phyloP scores from a whole-genome alignment of 2,329 filamentous ascomycete species.

The Ophiocordyceps robertsii region DNA sequence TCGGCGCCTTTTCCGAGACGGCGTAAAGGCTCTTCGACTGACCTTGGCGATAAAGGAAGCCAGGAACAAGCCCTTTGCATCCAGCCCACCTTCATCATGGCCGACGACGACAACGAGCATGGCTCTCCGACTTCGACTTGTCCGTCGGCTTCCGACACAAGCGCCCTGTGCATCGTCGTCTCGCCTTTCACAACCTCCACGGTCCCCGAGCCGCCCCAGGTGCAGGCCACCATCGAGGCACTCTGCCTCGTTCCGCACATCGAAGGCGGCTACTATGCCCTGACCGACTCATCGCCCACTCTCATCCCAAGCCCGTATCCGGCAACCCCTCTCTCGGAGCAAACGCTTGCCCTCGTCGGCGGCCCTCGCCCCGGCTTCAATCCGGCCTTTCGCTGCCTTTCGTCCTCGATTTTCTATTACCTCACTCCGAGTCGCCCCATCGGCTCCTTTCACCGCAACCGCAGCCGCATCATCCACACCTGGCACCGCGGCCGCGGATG shows the following conservation, averaged over 20 bases:
- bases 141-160: background rate
- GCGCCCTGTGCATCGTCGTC: background rate
- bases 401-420: constrained; percentile 52
- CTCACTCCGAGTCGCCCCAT: constrained; percentile 40
- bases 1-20: too few relatives aligned
- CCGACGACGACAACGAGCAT: background rate
- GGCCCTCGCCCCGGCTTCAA: constrained; percentile 21
- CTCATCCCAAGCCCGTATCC: constrained; percentile 36
- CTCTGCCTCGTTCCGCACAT: constrained; percentile 33
- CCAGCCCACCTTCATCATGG: too few relatives aligned
- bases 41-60: too few relatives aligned
- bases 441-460: constrained; percentile 51
- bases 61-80: too few relatives aligned
- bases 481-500: constrained; percentile 48
- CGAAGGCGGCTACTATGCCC: constrained; percentile 51
- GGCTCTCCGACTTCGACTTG: background rate
- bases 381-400: constrained; percentile 33
- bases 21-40: too few relatives aligned
- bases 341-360: constrained; percentile 18
- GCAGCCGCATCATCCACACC: constrained; percentile 49
- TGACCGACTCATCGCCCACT: constrained; percentile 42
- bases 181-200: background rate
- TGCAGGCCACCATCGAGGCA: constrained; percentile 10
- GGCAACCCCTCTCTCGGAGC: constrained; percentile 19
- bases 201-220: background rate